A percentile compares a stretch with the other conserved stretches of the same genome.
These are phyloP conservation scores for Sparassis latifolia DNA, from an alignment of 1,284 basidiomycete species.

Conservation along the genomic window DNA sequence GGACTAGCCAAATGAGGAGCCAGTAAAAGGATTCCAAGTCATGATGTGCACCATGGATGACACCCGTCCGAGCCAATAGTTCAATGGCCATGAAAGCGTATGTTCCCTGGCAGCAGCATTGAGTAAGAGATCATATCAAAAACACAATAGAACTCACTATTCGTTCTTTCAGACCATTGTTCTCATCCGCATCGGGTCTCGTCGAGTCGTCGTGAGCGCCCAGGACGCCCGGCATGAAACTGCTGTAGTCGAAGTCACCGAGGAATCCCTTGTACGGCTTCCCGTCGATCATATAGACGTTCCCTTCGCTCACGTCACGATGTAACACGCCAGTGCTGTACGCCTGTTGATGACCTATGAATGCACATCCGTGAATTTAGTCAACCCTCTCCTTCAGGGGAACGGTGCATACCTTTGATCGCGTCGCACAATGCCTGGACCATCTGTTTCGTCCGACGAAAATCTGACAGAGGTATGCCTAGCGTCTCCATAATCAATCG, in stretches of 20 bases:
- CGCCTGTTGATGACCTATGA: background rate
- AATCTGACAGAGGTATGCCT: slow-evolving; percentile 5
- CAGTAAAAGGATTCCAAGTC: slow-evolving; percentile 15
- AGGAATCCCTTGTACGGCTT: slow-evolving; percentile 5
- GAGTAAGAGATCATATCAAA: background rate
- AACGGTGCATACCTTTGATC: slow-evolving; percentile 5
- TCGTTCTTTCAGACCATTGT: slow-evolving; percentile 1
- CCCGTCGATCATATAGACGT: slow-evolving; percentile 6
- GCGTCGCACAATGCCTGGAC: slow-evolving; percentile 8
- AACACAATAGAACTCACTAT: slow-evolving; percentile 5
- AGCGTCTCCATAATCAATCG: slow-evolving; percentile 7
- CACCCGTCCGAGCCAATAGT: background rate
- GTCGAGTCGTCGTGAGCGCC: background rate
- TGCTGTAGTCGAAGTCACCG: slow-evolving; percentile 10
- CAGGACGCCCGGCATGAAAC: background rate
- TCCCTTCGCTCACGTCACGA: slow-evolving; percentile 10
- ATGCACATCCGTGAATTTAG: background rate
- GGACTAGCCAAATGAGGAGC: slow-evolving; percentile 11
- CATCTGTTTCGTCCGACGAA: slow-evolving; percentile 9
- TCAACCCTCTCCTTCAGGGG: background rate
- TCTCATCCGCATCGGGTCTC: background rate
- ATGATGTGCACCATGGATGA: slow-evolving; percentile 5
- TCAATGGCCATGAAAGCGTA: slow-evolving; percentile 11
- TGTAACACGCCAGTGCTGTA: slow-evolving; percentile 5
- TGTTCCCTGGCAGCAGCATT: slow-evolving; percentile 7